Evolutionary conservation across 352 stramenopile genomes (phyloP).

Genomic region (Phytophthora citrophthora): DNA sequence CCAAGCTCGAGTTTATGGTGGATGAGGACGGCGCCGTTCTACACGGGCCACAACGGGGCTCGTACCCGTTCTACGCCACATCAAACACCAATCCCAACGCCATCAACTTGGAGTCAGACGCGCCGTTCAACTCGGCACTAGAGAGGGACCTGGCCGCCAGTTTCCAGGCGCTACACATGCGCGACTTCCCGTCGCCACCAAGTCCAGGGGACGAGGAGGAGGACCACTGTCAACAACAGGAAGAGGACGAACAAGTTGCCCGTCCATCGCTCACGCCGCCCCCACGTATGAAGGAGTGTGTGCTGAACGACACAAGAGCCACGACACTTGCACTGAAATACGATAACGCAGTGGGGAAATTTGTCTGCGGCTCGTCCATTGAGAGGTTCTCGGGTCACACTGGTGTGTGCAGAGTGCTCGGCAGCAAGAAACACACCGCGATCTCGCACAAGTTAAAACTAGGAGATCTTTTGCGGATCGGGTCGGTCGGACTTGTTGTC

Average conservation of each 20-base stretch:
- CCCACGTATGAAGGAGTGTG: conserved; percentile 80
- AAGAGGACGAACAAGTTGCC: conserved; percentile 13
- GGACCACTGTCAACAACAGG: background rate
- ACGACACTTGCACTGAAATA: conserved; percentile 84
- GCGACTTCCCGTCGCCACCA: conserved; percentile 43
- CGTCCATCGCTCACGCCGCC: background rate
- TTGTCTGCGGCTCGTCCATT: conserved; percentile 86
- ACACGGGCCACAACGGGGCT: conserved; percentile 72
- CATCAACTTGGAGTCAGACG: conserved; percentile 14
- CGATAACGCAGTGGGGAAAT: conserved; percentile 64
- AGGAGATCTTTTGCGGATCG: conserved; percentile 88
- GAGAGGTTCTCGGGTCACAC: conserved; percentile 93
- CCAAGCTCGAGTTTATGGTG: conserved; percentile 86
- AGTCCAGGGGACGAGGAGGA: conserved; percentile 17
- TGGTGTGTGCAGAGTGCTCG: conserved; percentile 90
- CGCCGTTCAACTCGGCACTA: conserved; percentile 33
- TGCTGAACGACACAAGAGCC: conserved; percentile 83
- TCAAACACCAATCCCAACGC: conserved; percentile 11
- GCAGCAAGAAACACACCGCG: conserved; percentile 86
- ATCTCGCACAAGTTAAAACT: conserved; percentile 79
- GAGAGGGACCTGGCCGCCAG: conserved; percentile 55
- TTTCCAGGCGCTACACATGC: conserved; percentile 66
- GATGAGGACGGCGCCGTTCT: conserved; percentile 84
- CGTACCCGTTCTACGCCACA: conserved; percentile 40
- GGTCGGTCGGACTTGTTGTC: conserved; percentile 92